A percentile compares a stretch with the other conserved stretches of the same genome.
These are phyloP conservation scores for Diaporthe citrichinensis DNA, from an alignment of 2,329 filamentous ascomycete genomes.

Conservation along the genomic window DNA sequence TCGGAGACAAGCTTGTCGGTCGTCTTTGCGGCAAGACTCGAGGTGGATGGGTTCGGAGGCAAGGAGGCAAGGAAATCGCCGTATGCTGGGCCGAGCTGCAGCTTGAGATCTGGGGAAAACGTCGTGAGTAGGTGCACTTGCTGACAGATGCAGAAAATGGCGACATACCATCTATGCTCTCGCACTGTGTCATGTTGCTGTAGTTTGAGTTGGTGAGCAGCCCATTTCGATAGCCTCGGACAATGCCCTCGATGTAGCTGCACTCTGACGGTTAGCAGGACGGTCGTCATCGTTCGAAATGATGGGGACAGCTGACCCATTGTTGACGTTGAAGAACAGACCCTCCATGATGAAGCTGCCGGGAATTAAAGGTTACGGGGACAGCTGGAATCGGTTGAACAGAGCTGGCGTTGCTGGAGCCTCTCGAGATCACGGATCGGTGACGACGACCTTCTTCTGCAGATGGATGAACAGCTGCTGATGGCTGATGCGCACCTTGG, in stretches of 20 bases:
- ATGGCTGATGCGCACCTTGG: slow-evolving; percentile 30
- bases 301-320: slow-evolving; percentile 71
- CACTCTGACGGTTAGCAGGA: slow-evolving; percentile 42
- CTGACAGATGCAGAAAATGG: not conserved
- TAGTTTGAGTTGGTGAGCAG: slow-evolving; percentile 93
- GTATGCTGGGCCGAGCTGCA: slow-evolving; percentile 96
- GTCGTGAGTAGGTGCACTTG: slow-evolving; percentile 36
- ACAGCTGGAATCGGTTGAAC: slow-evolving; percentile 6
- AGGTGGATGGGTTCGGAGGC: slow-evolving; percentile 96
- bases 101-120: slow-evolving; percentile 83
- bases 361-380: slow-evolving; percentile 8
- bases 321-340: slow-evolving; percentile 94
- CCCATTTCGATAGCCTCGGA: slow-evolving; percentile 95
- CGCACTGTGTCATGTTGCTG: slow-evolving; percentile 96
- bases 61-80: slow-evolving; percentile 96
- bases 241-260: slow-evolving; percentile 97
- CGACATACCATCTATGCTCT: slow-evolving; percentile 89
- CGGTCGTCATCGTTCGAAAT: not conserved
- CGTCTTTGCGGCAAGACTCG: slow-evolving; percentile 92
- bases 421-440: slow-evolving; percentile 15
- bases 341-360: slow-evolving; percentile 78
- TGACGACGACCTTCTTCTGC: slow-evolving; percentile 36
- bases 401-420: slow-evolving; percentile 12
- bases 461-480: slow-evolving; percentile 19
- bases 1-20: slow-evolving; percentile 98